phyloP scores from a whole-genome alignment of 2,329 filamentous ascomycete genomes.

The Fusarium fracticaudum region DNA sequence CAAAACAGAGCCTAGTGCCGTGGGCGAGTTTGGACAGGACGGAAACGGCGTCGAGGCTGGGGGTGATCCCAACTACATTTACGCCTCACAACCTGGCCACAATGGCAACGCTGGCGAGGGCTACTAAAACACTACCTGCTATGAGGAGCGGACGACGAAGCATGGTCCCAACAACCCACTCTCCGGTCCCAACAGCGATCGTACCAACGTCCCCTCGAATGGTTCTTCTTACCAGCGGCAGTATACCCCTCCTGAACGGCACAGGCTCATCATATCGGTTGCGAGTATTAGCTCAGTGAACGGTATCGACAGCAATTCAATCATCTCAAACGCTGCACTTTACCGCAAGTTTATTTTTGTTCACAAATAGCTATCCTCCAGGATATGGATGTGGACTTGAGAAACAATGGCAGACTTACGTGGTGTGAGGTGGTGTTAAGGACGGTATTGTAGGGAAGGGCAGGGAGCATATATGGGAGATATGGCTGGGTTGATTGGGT shows the following conservation, averaged over 20 bases:
- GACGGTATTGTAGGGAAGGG: background rate
- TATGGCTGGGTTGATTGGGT: background rate
- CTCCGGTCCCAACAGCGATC: background rate
- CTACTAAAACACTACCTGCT: constrained; percentile 52
- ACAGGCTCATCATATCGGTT: background rate
- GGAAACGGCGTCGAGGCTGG: constrained; percentile 53
- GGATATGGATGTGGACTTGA: constrained; percentile 7
- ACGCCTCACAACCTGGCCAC: constrained; percentile 63
- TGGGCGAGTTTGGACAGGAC: constrained; percentile 57
- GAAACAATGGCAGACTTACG: constrained; percentile 28
- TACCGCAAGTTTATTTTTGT: constrained; percentile 25
- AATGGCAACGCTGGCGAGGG: constrained; percentile 66
- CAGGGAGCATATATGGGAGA: background rate
- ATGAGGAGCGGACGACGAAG: background rate
- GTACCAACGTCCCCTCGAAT: background rate
- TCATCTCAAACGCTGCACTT: background rate
- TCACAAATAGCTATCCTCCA: background rate
- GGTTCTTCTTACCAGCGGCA: background rate
- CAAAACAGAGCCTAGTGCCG: constrained; percentile 44
- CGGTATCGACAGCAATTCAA: background rate
- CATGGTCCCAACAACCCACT: background rate
- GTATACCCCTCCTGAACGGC: background rate
- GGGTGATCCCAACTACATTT: constrained; percentile 60
- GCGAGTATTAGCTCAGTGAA: background rate
- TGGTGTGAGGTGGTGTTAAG: constrained; percentile 17